Evolutionary conservation across 2,329 filamentous ascomycete genomes (phyloP), one percentile per base, ranked within the genome.

Genomic region (Nemania diffusa): DNA sequence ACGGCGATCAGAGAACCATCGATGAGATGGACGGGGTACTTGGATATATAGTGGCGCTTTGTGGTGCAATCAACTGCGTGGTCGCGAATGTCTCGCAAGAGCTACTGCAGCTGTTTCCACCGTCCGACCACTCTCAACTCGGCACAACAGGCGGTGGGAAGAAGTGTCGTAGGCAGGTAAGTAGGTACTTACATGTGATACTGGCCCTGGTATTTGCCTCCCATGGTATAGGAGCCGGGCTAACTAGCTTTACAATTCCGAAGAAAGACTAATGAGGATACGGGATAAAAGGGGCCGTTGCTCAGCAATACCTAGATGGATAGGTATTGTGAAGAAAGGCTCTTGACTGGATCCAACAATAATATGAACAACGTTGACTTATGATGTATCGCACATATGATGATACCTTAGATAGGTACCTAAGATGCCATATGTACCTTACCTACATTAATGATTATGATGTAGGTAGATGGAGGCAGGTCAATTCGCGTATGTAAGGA

Each of bases 131-230:
- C 9, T 7, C 37, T 57, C 46, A 51, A 27, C 48, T 51, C 48
- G 37, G 51, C 37, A 27, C 56, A 52, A 51, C 48, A 32, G 26
- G 65, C 34, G 51, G 62, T 51, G 46, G 42, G 50, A 42, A 50
- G 24, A 40, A 17, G 55, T 22, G 55, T 37, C 50, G 44, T 48
- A 48, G 6, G 22, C 20, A 48, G 22, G 13, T 29, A n/a, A 26
- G 27, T 2, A 26, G 29, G 40, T 55, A 70, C 69, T 69, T 65
- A 71, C 69, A 71, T 69, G 22, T 52, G 69, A 51, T 51, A 11
- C 51, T 65, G 48, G 51, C 63, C 67, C 64, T 40, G 64, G 55
- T 40, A 53, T 8, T 62, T 48, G 13, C 57, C 52, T 60, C 48
- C 29, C 67, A 69, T 69, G 63, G 63, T 64, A 40, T 22, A 20